These are phyloP conservation scores for Podaxis pistillaris DNA, from an alignment of 768 basidiomycete species.

Conservation along the genomic window DNA sequence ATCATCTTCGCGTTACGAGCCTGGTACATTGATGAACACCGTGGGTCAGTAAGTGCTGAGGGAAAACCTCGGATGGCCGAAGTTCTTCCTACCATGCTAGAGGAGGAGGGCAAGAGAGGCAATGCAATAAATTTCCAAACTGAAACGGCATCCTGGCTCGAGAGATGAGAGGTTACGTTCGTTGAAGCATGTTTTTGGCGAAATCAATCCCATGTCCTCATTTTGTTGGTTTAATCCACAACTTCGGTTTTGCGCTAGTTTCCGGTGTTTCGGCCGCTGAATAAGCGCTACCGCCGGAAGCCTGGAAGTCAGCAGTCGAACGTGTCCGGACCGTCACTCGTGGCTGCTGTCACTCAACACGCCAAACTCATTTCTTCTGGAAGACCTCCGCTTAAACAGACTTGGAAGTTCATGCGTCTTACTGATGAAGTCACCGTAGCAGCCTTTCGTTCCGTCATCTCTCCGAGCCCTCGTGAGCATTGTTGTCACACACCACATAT, in stretches of 20 bases:
- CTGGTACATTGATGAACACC: background rate
- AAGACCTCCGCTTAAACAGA: conserved; percentile 14
- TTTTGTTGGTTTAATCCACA: background rate
- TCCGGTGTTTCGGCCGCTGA: conserved; percentile 18
- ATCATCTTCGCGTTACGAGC: background rate
- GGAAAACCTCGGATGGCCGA: conserved; percentile 31
- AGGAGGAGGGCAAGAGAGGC: background rate
- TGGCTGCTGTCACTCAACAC: conserved; percentile 13
- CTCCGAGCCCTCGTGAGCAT: conserved; percentile 32
- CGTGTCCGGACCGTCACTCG: conserved; percentile 15
- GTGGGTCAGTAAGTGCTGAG: conserved; percentile 3
- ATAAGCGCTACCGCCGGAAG: conserved; percentile 29
- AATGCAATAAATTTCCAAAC: background rate
- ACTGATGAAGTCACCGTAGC: conserved; percentile 11
- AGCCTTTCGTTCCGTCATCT: conserved; percentile 33
- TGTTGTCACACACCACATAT: conserved; percentile 25
- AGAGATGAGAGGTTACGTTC: background rate
- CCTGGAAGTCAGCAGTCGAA: conserved; percentile 11
- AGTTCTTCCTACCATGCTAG: conserved; percentile 24
- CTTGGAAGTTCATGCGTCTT: background rate
- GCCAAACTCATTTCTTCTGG: conserved; percentile 12
- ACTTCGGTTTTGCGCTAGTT: background rate
- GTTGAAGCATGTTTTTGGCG: background rate
- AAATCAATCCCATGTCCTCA: background rate
- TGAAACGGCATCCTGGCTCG: background rate